Conservation (phyloP, 1,139 yeast species). For the Diutina scorzettiae region DNA sequence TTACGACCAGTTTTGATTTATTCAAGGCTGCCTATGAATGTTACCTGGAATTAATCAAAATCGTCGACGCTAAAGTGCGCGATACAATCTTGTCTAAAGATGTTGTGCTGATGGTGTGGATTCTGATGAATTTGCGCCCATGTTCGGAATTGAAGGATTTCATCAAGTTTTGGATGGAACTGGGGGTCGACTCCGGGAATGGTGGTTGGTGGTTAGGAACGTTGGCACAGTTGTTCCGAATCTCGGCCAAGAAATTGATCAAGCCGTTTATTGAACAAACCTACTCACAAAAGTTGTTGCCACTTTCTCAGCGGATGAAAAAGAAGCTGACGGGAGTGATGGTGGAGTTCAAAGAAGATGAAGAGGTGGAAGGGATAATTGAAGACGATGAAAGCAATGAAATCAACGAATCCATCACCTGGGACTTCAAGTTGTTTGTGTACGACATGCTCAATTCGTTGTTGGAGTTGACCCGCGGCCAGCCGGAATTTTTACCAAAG, state of each 20-base stretch:
- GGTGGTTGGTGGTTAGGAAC: constrained; percentile 27
- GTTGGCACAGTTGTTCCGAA: constrained; percentile 25
- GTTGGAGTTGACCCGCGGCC: constrained; percentile 29
- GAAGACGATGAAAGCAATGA: constrained; percentile 30
- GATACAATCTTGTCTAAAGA: constrained; percentile 20
- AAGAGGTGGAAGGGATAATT: constrained; percentile 31
- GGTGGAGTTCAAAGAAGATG: constrained; percentile 28
- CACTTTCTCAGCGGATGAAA: constrained; percentile 33
- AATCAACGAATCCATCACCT: constrained; percentile 39
- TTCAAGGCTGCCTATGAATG: constrained; percentile 28
- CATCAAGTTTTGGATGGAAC: constrained; percentile 30
- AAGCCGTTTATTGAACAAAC: constrained; percentile 28
- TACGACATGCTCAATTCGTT: constrained; percentile 45
- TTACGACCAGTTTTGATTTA: constrained; percentile 24
- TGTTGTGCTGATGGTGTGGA: constrained; percentile 29
- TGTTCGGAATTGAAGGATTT: constrained; percentile 24
- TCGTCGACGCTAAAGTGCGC: constrained; percentile 16
- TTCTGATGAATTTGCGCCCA: constrained; percentile 31
- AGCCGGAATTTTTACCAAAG: constrained; percentile 25
- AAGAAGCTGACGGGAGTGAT: constrained; percentile 19
- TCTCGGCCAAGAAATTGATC: constrained; percentile 26
- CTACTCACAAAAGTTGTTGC: constrained; percentile 31
- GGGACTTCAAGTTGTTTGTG: constrained; percentile 59
- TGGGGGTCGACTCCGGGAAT: constrained; percentile 17
- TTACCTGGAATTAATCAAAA: constrained; percentile 28